Base-by-base conservation (phyloP, 495 filamentous ascomycete genomes). In the Jackrogersella minutella region DNA sequence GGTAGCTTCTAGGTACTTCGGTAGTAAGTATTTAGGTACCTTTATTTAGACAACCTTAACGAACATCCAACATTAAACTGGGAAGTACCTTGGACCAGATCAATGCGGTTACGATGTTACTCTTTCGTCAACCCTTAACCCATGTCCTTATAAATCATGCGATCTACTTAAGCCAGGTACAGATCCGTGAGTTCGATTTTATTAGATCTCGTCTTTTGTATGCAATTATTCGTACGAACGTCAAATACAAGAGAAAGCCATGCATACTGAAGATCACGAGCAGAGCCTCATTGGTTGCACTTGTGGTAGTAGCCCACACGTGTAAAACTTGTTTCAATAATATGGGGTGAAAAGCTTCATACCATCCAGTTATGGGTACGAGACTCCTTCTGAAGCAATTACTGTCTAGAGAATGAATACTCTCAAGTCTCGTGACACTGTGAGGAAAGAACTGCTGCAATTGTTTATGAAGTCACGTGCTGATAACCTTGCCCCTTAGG, bases 101-200 rank as follows among this genome's bases (percentile, higher is more conserved):
- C 10, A 46, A 46, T 3, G n/a, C 28, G 28, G 31, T 24, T 16
- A 52, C 49, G 49, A 37, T 36, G 14, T 31, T 34, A 16, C 28
- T 34, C 14, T 51, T 6, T 51, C 26, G n/a, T n/a, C n/a, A n/a
- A n/a, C n/a, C n/a, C n/a, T n/a, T 34, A 37, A 36, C 24, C 31
- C 31, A 34, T 34, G 31, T 34, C 31, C 8, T n/a, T 52, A n/a
- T 22, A 36, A 52, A 52, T 52, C 14, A 52, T 36, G 49, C 31
- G 24, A 33, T 33, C 19, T 30, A 30, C 26, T 7, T 30, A n/a
- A n/a, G n/a, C n/a, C n/a, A n/a, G n/a, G n/a, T n/a, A n/a, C n/a
- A n/a, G n/a, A n/a, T n/a, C n/a, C n/a, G n/a, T n/a, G n/a, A n/a
- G n/a, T n/a, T n/a, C n/a, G n/a, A n/a, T n/a, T n/a, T n/a, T n/a